Evolutionary conservation across 805 yeast species (phyloP).

Genomic region (Myxozyma sirexii): DNA sequence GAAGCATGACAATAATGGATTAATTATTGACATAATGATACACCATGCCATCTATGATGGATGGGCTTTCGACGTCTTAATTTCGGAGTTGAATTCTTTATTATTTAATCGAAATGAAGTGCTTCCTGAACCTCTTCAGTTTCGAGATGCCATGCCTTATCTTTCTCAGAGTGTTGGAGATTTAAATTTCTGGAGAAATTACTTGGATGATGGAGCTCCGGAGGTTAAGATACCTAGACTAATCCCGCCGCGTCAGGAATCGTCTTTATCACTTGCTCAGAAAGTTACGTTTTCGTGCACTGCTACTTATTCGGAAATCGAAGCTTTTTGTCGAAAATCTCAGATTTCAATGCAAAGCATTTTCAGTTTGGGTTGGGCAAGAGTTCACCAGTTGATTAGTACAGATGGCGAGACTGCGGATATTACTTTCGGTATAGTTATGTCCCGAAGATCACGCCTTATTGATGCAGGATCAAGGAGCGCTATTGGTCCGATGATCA

Average conservation of each 20-base stretch:
- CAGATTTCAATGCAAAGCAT: conserved; percentile 25
- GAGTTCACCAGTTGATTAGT: conserved; percentile 6
- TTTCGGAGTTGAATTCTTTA: conserved; percentile 11
- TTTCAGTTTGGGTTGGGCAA: conserved; percentile 33
- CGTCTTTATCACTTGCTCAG: neutral
- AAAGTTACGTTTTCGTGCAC: neutral
- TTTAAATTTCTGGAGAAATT: conserved; percentile 13
- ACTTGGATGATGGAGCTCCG: conserved; percentile 1
- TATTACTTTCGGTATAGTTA: conserved; percentile 33
- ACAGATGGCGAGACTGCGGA: conserved; percentile 13
- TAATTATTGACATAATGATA: conserved; percentile 10
- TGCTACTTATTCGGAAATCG: neutral
- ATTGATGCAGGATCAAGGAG: conserved; percentile 2
- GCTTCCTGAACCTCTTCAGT: neutral
- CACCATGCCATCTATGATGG: conserved; percentile 35
- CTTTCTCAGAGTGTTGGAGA: neutral
- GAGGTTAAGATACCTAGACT: conserved; percentile 6
- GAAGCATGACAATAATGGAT: neutral
- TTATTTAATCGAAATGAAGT: neutral
- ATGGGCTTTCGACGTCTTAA: conserved; percentile 28
- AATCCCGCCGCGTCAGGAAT: neutral
- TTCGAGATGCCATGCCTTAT: conserved; percentile 10
- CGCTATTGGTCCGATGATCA: conserved; percentile 24
- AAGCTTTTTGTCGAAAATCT: neutral
- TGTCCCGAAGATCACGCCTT: conserved; percentile 23